These are phyloP conservation scores for Dorcoceras hygrometricum DNA, from an alignment of 257 asterid genomes.

Conservation along the genomic window DNA sequence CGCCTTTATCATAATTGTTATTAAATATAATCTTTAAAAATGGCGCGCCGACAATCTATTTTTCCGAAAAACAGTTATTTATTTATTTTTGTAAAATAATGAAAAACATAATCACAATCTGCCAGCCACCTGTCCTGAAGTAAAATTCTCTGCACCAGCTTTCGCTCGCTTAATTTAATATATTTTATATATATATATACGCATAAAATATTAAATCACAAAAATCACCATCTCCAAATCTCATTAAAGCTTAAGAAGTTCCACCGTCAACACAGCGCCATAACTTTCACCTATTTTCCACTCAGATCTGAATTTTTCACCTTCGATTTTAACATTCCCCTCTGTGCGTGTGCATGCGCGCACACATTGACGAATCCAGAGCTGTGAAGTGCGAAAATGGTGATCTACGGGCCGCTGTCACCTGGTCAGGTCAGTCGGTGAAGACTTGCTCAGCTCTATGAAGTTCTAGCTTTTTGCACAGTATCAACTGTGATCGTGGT, in stretches of 20 bases:
- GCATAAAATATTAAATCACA: no score
- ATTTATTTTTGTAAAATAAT: no score
- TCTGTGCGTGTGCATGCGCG: not conserved
- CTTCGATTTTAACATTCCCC: not conserved
- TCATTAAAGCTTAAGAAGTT: not conserved
- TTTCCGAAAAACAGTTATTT: no score
- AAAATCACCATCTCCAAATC: not conserved
- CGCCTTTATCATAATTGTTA: no score
- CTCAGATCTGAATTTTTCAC: not conserved
- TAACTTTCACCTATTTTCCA: not conserved
- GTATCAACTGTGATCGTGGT: conserved; percentile 7
- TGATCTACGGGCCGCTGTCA: conserved; percentile 78
- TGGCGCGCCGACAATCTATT: no score
- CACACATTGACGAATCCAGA: not conserved
- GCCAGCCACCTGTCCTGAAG: no score
- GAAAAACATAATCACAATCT: no score
- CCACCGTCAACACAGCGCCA: not conserved
- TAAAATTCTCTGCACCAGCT: no score
- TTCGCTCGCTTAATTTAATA: no score
- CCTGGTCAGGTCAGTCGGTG: conserved; percentile 72
- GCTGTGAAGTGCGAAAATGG: conserved; percentile 35
- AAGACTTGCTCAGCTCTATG: conserved; percentile 9
- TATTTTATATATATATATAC: no score
- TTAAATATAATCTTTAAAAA: no score
- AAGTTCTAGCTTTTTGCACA: not conserved